Base-by-base conservation (phyloP, 768 basidiomycete species). In the Tremella fuciformis region DNA sequence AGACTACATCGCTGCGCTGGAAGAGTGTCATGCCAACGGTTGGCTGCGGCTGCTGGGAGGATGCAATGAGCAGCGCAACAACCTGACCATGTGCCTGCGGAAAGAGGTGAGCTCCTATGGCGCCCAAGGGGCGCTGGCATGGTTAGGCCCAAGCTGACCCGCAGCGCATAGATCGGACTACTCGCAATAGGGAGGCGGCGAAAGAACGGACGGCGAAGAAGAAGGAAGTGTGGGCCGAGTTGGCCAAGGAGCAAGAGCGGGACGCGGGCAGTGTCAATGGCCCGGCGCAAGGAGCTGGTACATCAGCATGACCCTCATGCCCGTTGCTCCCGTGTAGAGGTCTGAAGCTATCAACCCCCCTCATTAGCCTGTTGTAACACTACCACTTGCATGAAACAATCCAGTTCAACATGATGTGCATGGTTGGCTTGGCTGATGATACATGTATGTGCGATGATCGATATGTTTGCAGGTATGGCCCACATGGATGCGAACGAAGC, bases 21-120 rank as follows among this genome's bases (percentile, higher is more conserved):
- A 71, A 34, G 65, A 62, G 39, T 76, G 75, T 64, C 75, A 76
- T 46, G 67, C 69, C 37, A 50, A 60, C 47, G 75, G 75, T 0
- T 42, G 73, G 50, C 38, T 74, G 26, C 60, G 58, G 42, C 61
- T 62, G 9, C 29, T 57, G 7, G 75, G 75, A 22, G 67, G 26
- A 46, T 76, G 75, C 55, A 76, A 76, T 51, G 57, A 53, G 11
- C 58, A 69, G 37, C 70, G 71, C 46, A 47, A 58, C 6, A 70
- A 66, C 11, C 50, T 76, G 47, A 62, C 55, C 1, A 51, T 68
- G 59, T 76, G 75, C 60, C 47, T 76, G 24, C 46, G 73, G 39
- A 58, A 73, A 66, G 75, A 76, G 71, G 74, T 71, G 37, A 2
- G 53, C 59, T 6, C 1, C 52, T 16, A 13, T 53, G 22, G 13